Conservation (phyloP, 23 red algal genomes). For the Chondrus crispus region DNA sequence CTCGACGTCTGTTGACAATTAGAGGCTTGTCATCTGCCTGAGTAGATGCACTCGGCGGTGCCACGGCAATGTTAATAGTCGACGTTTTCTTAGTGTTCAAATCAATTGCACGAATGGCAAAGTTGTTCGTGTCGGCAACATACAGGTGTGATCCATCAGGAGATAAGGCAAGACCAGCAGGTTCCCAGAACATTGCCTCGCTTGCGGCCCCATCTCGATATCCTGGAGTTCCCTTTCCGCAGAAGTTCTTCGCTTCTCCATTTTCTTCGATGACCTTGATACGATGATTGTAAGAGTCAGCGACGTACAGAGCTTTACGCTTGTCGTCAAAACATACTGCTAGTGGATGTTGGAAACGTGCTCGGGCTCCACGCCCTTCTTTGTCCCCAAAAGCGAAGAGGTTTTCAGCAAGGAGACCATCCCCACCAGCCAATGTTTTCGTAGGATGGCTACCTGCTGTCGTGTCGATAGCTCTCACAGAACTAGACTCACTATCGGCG, state of each 20-base stretch:
- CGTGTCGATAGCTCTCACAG: slow-evolving; percentile 66
- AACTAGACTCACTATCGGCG: slow-evolving; percentile 84
- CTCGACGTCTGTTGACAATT: slow-evolving; percentile 38
- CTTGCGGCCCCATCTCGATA: slow-evolving; percentile 36
- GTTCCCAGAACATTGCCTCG: slow-evolving; percentile 84
- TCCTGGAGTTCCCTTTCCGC: slow-evolving; percentile 53
- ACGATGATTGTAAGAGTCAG: slow-evolving; percentile 95
- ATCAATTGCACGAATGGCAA: slow-evolving; percentile 66
- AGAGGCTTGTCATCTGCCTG: slow-evolving; percentile 1
- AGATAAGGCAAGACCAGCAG: slow-evolving; percentile 53
- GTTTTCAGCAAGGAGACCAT: slow-evolving; percentile 84
- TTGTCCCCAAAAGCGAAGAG: slow-evolving; percentile 92
- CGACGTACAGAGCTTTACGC: slow-evolving; percentile 49
- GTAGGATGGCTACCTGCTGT: slow-evolving; percentile 23
- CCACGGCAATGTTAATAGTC: slow-evolving; percentile 24
- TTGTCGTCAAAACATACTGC: slow-evolving; percentile 56
- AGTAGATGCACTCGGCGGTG: background rate
- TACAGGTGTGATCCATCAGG: slow-evolving; percentile 40
- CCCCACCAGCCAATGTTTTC: slow-evolving; percentile 83
- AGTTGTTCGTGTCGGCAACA: slow-evolving; percentile 94
- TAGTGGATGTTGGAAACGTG: slow-evolving; percentile 74
- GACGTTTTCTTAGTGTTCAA: slow-evolving; percentile 47
- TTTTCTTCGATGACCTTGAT: slow-evolving; percentile 65
- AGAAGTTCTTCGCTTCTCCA: slow-evolving; percentile 1
- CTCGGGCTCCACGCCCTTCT: slow-evolving; percentile 65